Evolutionary conservation across 495 filamentous ascomycete species (phyloP).

Genomic region (Aspergillus wentii): DNA sequence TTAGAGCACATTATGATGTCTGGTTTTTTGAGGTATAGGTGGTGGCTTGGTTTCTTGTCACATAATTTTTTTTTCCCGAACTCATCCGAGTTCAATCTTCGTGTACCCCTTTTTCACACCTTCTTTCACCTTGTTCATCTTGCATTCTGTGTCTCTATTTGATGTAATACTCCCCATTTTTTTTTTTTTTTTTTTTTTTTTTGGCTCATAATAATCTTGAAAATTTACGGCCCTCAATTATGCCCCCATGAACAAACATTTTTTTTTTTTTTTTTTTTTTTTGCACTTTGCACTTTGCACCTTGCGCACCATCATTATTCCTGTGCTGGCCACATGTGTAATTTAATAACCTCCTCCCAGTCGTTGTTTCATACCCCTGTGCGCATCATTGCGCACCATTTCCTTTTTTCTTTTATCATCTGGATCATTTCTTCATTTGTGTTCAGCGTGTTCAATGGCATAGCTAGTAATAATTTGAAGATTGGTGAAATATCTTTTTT

Average conservation of each 20-base stretch:
- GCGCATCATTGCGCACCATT: slow-evolving; percentile 14
- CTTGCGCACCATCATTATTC: background rate
- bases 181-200: slow-evolving; percentile 9
- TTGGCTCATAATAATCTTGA: slow-evolving; percentile 5
- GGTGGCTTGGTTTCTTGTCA: slow-evolving; percentile 19
- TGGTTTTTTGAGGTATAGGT: slow-evolving; percentile 11
- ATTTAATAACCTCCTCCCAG: slow-evolving; percentile 27
- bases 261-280: slow-evolving; percentile 10
- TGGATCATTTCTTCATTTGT: slow-evolving; percentile 10
- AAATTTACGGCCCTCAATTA: too few relatives aligned
- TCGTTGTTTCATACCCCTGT: slow-evolving; percentile 27
- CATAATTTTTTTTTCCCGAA: slow-evolving; percentile 10
- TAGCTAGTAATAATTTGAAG: slow-evolving; percentile 20
- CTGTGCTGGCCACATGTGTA: slow-evolving; percentile 29
- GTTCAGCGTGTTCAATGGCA: slow-evolving; percentile 13
- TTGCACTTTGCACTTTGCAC: background rate
- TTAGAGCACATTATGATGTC: slow-evolving; percentile 24
- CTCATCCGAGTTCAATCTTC: slow-evolving; percentile 13
- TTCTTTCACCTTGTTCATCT: slow-evolving; percentile 10
- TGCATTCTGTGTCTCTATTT: slow-evolving; percentile 17
- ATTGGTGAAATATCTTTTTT: background rate
- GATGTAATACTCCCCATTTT: slow-evolving; percentile 18
- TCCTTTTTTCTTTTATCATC: slow-evolving; percentile 12
- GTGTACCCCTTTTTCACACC: slow-evolving; percentile 13
- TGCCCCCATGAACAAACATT: too few relatives aligned